phyloP scores from a whole-genome alignment of 768 basidiomycete genomes.

The Suillus lakei region DNA sequence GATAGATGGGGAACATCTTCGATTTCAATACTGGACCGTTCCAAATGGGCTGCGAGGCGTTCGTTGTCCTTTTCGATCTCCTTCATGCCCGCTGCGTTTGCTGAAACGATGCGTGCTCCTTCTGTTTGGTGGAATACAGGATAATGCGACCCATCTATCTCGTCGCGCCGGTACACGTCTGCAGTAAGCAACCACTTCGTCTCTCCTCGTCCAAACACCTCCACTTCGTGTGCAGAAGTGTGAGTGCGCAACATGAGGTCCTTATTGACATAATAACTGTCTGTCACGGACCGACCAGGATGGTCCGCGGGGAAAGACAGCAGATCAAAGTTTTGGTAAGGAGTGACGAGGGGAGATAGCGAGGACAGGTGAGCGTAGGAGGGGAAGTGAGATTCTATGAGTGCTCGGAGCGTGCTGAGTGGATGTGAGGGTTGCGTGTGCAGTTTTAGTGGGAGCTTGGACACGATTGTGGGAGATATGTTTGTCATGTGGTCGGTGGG shows the following conservation, averaged over 20 bases:
- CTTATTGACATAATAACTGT: constrained; percentile 95
- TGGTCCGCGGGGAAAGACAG: constrained; percentile 94
- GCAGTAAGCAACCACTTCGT: constrained; percentile 91
- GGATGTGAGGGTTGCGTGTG: constrained; percentile 84
- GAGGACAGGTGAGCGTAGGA: constrained; percentile 75
- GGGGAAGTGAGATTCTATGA: constrained; percentile 86
- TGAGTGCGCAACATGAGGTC: constrained; percentile 94
- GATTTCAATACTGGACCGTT: constrained; percentile 78
- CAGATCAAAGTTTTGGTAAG: constrained; percentile 94
- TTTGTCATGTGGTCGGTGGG: constrained; percentile 83
- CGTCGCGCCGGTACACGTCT: constrained; percentile 97
- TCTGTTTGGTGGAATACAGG: constrained; percentile 99
- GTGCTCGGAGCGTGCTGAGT: constrained; percentile 78
- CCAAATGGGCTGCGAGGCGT: constrained; percentile 60
- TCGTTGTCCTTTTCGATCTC: constrained; percentile 76
- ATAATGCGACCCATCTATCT: constrained; percentile 96
- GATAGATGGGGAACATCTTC: constrained; percentile 83
- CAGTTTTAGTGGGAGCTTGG: constrained; percentile 77
- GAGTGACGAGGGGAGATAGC: constrained; percentile 88
- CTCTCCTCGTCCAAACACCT: constrained; percentile 77
- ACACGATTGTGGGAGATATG: constrained; percentile 81
- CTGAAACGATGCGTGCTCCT: constrained; percentile 82
- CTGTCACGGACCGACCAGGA: constrained; percentile 86
- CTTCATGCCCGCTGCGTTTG: constrained; percentile 58
- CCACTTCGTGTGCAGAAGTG: constrained; percentile 98